Evolutionary conservation across 192 early-diverging fungal species (phyloP).

Genomic region (Backusella tarrabulga): DNA sequence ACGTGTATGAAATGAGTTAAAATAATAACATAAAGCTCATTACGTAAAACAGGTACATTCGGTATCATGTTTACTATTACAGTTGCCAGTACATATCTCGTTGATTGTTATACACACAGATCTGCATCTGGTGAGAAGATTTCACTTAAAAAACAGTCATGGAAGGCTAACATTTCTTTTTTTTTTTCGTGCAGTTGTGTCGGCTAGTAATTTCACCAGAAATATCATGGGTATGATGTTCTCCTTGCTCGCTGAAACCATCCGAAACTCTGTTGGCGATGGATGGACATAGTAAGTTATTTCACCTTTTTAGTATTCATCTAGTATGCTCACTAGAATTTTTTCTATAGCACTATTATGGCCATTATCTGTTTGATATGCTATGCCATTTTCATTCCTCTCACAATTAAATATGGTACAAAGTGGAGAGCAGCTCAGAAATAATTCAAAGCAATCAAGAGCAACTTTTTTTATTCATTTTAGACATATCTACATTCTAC

Average conservation of each 20-base stretch:
- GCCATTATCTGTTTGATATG: neutral
- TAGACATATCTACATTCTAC: neutral
- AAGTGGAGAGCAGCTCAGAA: slow-evolving; percentile 6
- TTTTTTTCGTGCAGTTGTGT: neutral
- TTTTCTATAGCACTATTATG: slow-evolving; percentile 15
- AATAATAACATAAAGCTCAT: neutral
- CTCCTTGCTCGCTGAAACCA: slow-evolving; percentile 13
- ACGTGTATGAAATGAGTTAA: neutral
- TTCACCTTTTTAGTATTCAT: neutral
- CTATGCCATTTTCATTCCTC: slow-evolving; percentile 6
- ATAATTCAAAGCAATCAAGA: neutral
- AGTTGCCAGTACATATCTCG: slow-evolving; percentile 14
- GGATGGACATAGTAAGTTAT: slow-evolving; percentile 30
- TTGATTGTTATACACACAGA: neutral
- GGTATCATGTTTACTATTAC: slow-evolving; percentile 26
- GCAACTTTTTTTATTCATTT: neutral
- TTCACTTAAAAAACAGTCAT: neutral
- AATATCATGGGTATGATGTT: slow-evolving; percentile 23
- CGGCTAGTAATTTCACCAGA: slow-evolving; percentile 16
- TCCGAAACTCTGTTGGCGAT: slow-evolving; percentile 12
- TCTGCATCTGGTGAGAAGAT: slow-evolving; percentile 20
- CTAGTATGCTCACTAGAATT: neutral
- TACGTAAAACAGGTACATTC: neutral
- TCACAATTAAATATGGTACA: slow-evolving; percentile 5
- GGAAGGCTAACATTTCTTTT: neutral